Evolutionary conservation across 2,329 filamentous ascomycete species (phyloP), one percentile per base, ranked within the genome.

Genomic region (Aphanocladium album): DNA sequence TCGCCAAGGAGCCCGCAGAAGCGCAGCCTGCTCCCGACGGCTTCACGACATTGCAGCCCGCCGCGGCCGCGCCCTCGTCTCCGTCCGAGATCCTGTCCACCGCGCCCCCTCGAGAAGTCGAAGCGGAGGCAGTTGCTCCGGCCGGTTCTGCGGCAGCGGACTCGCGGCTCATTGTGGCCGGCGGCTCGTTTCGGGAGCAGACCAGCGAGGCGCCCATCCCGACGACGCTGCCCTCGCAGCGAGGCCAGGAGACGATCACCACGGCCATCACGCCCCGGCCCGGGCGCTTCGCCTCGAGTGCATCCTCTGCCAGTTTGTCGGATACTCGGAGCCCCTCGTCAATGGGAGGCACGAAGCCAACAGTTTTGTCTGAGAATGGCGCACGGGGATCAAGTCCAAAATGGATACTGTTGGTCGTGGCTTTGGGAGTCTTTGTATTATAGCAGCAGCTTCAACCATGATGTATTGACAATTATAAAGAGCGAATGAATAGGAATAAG

Each of bases 221-320:
- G 17, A 45, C 25, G 45, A 12, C 45, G 6, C 33, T 50, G 7
- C 43, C 30, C 21, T 43, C 51, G 35, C 37, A 11, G 5, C 5
- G 43, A 1, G 27, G 16, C 25, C 47, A 59, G 33, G 23, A n/a
- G 37, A 59, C 57, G 7, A 52, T 59, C 9, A 59, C 37, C 19
- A 59, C 57, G 33, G 57, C 39, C 14, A 59, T 59, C 30, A 59
- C 57, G 8, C 57, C 57, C 7, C 47, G 57, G 4, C 57, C 57
- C 4, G 37, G 4, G 4, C 12, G 19, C 19, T 14, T 46, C 7
- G 57, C 17, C 19, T 33, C 45, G 35, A 33, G 43, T 11, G 14
- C 16, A 16, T 5, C 41, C 19, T 39, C 23, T n/a, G 12, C 14
- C 5, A 33, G 21, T 2, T 12, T 17, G 11, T 19, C 23, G 17